Evolutionary conservation across 768 basidiomycete species (phyloP), one percentile per base, ranked within the genome.

Genomic region (Tricholoma terreum): DNA sequence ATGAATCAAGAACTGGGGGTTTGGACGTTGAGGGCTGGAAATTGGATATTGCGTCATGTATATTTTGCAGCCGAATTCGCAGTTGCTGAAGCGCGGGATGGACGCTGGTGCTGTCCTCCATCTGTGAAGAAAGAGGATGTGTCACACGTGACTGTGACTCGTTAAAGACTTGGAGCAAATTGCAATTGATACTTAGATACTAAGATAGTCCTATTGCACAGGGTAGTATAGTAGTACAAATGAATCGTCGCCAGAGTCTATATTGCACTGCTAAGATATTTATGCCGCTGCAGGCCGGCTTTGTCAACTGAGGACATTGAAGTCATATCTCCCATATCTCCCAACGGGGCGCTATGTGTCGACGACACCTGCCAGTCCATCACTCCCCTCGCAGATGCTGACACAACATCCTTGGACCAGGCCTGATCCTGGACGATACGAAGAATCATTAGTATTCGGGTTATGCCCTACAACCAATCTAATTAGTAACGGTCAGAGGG

Each of bases 1-100:
- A 79, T 14, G 79, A 78, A 58, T 82, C 79, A 17, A 80, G 70
- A 52, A 82, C 77, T 19, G 79, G 79, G 4, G 75, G 77, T 53
- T 66, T 65, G 21, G 67, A 57, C 6, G 66, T 69, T 14, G 71
- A 68, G 4, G 77, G 77, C n/a, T 71, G 72, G 55, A 76, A 79
- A 27, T 68, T 66, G 14, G 72, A 65, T 5, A 78, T 73, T 4
- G 71, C 65, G 5, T 71, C 65, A 59, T 77, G 62, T 10, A 78
- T 79, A 11, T 66, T 57, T 38, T 65, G 64, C 4, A 79, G 63
- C 46, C 61, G 64, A 21, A 48, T 30, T 27, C 68, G 68, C 12
- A 75, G 61, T 11, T 54, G 34, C 22, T 71, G 70, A 12, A 79
- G 69, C 9, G 73, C 71, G 12, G 68, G 67, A 57, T 77, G 75